Evolutionary conservation across 192 early-diverging fungal species (phyloP), one percentile per base, ranked within the genome.

Genomic region (Cetraspora pellucida): DNA sequence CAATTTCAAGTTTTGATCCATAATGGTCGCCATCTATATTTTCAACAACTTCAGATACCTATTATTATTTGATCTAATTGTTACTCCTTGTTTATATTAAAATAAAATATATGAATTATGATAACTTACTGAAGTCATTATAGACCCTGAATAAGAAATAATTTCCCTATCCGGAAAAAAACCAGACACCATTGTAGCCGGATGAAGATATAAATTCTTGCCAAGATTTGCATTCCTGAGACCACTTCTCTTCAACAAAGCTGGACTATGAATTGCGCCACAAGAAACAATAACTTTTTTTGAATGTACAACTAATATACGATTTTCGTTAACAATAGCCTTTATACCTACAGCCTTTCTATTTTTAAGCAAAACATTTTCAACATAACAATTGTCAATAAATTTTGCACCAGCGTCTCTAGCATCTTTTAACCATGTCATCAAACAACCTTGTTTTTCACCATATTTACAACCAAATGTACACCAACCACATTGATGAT

Each of bases 371-470:
- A 90, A 71, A 6, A 94, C 83, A 7, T 80, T 77, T 8, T 89
- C 82, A 1, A 91, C 88, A 68, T 84, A 82, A 44, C 83, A 80
- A 14, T 87, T 79, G 7, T 90, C 77, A 58, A 93, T 72, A 57
- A 93, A 90, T 37, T 85, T 80, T 2, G 89, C 87, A 47, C 91
- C 91, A 65, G 84, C n/a, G 23, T 89, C 79, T 58, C 86, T 80
- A 31, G 93, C 93, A 77, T 93, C 91, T 31, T 79, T 75, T 67
- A 95, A 87, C 83, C 85, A 95, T n/a, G 91, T 91, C 58, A 85
- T 81, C 70, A 85, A 79, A 2, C 89, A 80, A 2, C 88, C 84
- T 77, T 93, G 91, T 78, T 95, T 95, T 68, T 89, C 84, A 9
- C 86, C 90, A 44, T 85, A 89, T 28, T 87, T 83, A 73, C 93